A percentile compares a stretch with the other conserved stretches of the same genome.
These are phyloP conservation scores for Botryosphaeria dothidea DNA, from an alignment of 2,329 filamentous ascomycete genomes.

Conservation along the genomic window DNA sequence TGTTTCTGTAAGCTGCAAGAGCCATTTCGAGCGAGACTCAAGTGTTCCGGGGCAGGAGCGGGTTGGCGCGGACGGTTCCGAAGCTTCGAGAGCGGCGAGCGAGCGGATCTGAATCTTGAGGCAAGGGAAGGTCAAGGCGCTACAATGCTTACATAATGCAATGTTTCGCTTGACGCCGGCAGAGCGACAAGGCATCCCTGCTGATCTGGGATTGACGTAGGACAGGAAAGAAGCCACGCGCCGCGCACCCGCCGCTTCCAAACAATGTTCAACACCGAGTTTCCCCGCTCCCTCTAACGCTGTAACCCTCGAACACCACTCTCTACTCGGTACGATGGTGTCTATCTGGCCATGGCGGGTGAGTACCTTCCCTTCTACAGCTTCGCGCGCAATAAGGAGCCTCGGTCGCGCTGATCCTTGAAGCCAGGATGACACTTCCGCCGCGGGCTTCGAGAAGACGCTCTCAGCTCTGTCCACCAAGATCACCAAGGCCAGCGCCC, in stretches of 20 bases:
- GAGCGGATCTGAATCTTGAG: background rate
- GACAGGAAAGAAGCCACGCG: slow-evolving; percentile 15
- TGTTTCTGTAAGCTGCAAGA: slow-evolving; percentile 73
- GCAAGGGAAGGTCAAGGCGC: background rate
- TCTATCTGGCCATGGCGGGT: slow-evolving; percentile 86
- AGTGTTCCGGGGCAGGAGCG: background rate
- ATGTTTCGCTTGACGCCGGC: background rate
- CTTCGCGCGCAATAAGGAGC: background rate
- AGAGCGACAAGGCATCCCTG: background rate
- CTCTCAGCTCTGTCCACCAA: slow-evolving; percentile 79
- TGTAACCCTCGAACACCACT: background rate
- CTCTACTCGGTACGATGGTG: slow-evolving; percentile 61
- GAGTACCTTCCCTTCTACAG: slow-evolving; percentile 29
- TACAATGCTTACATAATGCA: background rate
- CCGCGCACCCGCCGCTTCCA: slow-evolving; percentile 1
- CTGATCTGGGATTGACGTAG: slow-evolving; percentile 12
- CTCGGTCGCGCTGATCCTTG: slow-evolving; percentile 17
- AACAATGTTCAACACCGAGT: slow-evolving; percentile 13
- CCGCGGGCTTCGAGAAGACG: slow-evolving; percentile 90
- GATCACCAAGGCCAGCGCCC: slow-evolving; percentile 72
- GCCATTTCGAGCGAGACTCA: slow-evolving; percentile 53
- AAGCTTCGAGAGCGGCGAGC: background rate
- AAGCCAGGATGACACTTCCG: slow-evolving; percentile 72
- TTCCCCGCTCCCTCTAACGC: background rate
- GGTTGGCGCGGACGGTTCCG: background rate